Evolutionary conservation across 192 early-diverging fungal genomes (phyloP).

Genomic region (Coemansia sp.): DNA sequence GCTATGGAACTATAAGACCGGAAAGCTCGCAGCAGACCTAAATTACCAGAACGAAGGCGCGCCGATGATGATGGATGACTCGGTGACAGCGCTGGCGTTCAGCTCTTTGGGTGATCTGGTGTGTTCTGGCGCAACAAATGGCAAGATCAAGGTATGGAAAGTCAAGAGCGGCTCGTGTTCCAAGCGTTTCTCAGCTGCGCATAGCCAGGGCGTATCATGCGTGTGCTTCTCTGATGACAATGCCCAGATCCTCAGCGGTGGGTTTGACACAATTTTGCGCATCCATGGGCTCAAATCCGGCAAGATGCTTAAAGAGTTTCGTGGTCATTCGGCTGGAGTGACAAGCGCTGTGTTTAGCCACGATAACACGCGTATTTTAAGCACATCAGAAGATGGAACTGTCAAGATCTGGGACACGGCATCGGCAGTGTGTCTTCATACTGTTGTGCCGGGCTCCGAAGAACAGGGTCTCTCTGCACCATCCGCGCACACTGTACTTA

Average conservation of each 20-base stretch:
- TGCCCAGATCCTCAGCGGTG: conserved; percentile 71
- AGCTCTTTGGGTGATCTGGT: conserved; percentile 72
- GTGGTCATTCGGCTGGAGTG: conserved; percentile 88
- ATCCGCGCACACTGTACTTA: conserved; percentile 56
- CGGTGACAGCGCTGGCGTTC: conserved; percentile 77
- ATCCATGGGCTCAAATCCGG: conserved; percentile 93
- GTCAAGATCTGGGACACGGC: conserved; percentile 88
- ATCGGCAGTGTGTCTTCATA: conserved; percentile 63
- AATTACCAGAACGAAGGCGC: conserved; percentile 83
- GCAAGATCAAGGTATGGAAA: conserved; percentile 88
- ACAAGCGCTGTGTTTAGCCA: conserved; percentile 75
- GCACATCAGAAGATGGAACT: conserved; percentile 81
- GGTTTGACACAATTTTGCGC: conserved; percentile 76
- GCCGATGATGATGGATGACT: conserved; percentile 87
- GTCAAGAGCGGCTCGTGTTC: conserved; percentile 70
- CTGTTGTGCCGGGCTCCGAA: conserved; percentile 57
- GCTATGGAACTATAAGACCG: conserved; percentile 91
- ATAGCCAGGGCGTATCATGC: conserved; percentile 80
- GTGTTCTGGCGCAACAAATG: conserved; percentile 82
- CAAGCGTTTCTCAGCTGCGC: conserved; percentile 76
- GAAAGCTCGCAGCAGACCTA: conserved; percentile 85
- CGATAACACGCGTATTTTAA: conserved; percentile 72
- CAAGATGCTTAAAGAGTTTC: conserved; percentile 87
- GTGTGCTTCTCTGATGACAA: conserved; percentile 62
- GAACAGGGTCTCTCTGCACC: conserved; percentile 54